A percentile compares a stretch with the other conserved stretches of the same genome.
Evolutionary conservation across 169 alveolate species (phyloP).

Genomic region (Cryptosporidium canis): DNA sequence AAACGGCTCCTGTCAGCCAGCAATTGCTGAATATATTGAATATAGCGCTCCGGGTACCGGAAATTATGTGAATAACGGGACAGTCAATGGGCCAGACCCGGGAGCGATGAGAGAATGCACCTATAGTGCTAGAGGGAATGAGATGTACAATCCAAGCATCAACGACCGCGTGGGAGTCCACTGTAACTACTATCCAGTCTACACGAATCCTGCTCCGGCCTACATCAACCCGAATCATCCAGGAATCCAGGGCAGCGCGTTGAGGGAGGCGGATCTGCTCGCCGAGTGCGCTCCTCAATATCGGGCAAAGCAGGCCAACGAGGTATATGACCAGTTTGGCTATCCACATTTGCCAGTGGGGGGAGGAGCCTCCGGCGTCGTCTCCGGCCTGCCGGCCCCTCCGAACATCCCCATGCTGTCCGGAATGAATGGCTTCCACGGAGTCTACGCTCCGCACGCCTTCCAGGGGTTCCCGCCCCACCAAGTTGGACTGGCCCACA

Average conservation of each 20-base stretch:
- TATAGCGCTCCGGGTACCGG: not conserved
- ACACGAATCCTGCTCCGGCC: not conserved
- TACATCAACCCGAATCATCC: not conserved
- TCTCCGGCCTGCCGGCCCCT: constrained; percentile 4
- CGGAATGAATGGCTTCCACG: constrained; percentile 1
- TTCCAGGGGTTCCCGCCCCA: not conserved
- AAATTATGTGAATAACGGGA: not conserved
- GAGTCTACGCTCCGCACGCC: not conserved
- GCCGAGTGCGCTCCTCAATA: not conserved
- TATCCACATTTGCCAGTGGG: not conserved
- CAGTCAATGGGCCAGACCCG: not conserved
- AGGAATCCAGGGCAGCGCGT: not conserved
- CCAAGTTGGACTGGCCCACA: not conserved
- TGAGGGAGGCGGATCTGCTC: not conserved
- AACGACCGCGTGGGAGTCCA: not conserved
- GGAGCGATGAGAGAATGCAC: not conserved
- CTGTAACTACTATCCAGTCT: not conserved
- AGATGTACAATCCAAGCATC: not conserved
- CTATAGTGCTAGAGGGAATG: not conserved
- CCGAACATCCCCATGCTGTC: not conserved
- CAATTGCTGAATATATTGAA: not conserved
- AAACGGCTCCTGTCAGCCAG: not conserved
- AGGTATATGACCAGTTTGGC: not conserved
- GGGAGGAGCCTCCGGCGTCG: not conserved
- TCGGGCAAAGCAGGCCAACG: not conserved